Percentiles rank a stretch among this genome's conserved stretches.
These are phyloP conservation scores for Tetrahymena malaccensis DNA, from an alignment of 73 alveolate species.

Conservation along the genomic window DNA sequence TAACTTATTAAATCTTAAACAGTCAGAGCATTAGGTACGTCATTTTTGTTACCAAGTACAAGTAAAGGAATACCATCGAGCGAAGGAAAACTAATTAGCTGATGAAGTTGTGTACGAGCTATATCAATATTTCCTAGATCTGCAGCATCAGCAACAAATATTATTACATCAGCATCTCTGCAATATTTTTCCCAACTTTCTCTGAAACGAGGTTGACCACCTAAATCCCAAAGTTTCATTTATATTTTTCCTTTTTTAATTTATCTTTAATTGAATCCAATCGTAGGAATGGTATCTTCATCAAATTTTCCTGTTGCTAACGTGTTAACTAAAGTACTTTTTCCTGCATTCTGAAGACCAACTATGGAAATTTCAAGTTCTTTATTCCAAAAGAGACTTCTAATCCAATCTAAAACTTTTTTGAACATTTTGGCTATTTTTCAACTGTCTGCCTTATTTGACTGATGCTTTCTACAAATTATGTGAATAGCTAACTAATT, in stretches of 20 bases:
- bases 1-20: conserved; percentile 73
- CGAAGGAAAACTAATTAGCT: conserved; percentile 63
- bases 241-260: conserved; percentile 58
- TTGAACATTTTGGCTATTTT: neutral
- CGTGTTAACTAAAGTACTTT: conserved; percentile 65
- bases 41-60: conserved; percentile 75
- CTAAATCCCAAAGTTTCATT: conserved; percentile 79
- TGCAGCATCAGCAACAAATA: conserved; percentile 77
- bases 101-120: conserved; percentile 57
- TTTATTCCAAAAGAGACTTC: conserved; percentile 47
- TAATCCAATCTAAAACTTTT: conserved; percentile 56
- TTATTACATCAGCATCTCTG: conserved; percentile 68
- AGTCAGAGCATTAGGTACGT: conserved; percentile 61
- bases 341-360: conserved; percentile 78
- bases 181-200: conserved; percentile 85
- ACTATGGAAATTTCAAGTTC: conserved; percentile 67
- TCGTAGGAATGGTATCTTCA: conserved; percentile 82
- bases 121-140: conserved; percentile 74
- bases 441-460: neutral
- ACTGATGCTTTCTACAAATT: neutral
- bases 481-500: neutral
- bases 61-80: conserved; percentile 70
- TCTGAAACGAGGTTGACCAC: conserved; percentile 77
- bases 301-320: conserved; percentile 77
- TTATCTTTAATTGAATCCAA: conserved; percentile 67